Base-by-base conservation (phyloP, 768 basidiomycete genomes). In the Boletus huronensis region DNA sequence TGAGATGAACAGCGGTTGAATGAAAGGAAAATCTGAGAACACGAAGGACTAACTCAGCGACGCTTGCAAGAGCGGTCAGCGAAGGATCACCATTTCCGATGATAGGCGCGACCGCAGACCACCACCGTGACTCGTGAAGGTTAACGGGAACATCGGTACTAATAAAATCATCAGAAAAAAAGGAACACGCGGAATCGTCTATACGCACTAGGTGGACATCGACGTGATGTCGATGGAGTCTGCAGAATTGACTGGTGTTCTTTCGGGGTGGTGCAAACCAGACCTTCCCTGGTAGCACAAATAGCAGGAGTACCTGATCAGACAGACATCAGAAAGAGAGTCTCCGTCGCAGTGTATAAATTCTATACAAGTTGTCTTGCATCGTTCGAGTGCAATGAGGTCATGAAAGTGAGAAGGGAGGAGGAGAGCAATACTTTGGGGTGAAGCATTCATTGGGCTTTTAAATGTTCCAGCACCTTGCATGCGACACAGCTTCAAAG, bases 21-120 rank as follows among this genome's bases (percentile, higher is more conserved):
- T n/a, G 43, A 47, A 36, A 42, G 1, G 5, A 25, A 50, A 13
- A 8, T 14, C 41, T 3, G 21, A 47, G 31, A 23, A 40, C 14
- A 25, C 1, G 14, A 28, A 19, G 19, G 40, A 58, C 65, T 49
- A 29, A 69, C 65, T 48, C 54, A 26, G 52, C 35, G 48, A 25
- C 11, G 14, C 17, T 26, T 13, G 40, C 23, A 29, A 17, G 11
- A 13, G 32, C 11, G 26, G 42, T 38, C 54, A 50, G 46, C 23
- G 57, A 26, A 43, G 23, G 28, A 36, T 46, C 55, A 21, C 17
- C 16, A 48, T 45, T 35, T 23, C 10, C 31, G 19, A 50, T 43
- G 44, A 21, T 13, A 25, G 54, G 29, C 3, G 8, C 10, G 13
- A 55, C 35, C 31, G 23, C 8, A 13, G 54, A 6, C 4, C 10